Base-by-base conservation (phyloP, 1,284 basidiomycete genomes). In the Microbotryum violaceum region DNA sequence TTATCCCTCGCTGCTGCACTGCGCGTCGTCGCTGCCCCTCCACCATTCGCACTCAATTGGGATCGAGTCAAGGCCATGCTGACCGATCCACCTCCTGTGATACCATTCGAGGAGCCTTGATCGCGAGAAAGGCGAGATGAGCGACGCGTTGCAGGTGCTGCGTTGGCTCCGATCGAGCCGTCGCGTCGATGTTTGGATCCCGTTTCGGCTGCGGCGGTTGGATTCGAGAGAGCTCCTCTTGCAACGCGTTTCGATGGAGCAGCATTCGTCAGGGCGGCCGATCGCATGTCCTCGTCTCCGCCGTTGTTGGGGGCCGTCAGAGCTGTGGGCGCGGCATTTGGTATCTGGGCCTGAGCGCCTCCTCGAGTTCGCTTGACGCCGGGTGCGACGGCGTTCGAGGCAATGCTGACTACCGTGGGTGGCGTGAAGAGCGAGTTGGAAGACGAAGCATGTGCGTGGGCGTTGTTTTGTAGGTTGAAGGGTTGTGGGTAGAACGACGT, bases 341-440 rank as follows among this genome's bases (percentile, higher is more conserved):
- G 3, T 16, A 46, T 16, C 6, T 27, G 21, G 4, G 25, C 27
- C n/a, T 48, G 56, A 46, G 42, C 16, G 54, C 56, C 25, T 55
- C 52, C 4, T 52, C 51, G 57, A 2, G 61, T 58, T 0, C 67
- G 62, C 54, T 68, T 68, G 48, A 66, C 64, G 18, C 64, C 67
- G 0, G 67, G 62, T 2, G 67, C 64, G 16, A 60, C 54, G 5
- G 57, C 50, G 3, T 60, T 51, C 3, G 60, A 45, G 18, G 55
- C 29, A 8, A 48, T 6, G 7, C 12, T 42, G 37, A 49, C 6
- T 1, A 54, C 25, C 16, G 61, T 25, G 2, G 61, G 66, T 0
- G 63, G 66, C 1, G 66, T 65, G 54, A 67, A 65, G 42, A 67
- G 61, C 6, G 63, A 65, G 51, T 25, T 23, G 48, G 60, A 20